These are phyloP conservation scores for Nicotiana rustica DNA, from an alignment of 305 asterid genomes.

Conservation along the genomic window DNA sequence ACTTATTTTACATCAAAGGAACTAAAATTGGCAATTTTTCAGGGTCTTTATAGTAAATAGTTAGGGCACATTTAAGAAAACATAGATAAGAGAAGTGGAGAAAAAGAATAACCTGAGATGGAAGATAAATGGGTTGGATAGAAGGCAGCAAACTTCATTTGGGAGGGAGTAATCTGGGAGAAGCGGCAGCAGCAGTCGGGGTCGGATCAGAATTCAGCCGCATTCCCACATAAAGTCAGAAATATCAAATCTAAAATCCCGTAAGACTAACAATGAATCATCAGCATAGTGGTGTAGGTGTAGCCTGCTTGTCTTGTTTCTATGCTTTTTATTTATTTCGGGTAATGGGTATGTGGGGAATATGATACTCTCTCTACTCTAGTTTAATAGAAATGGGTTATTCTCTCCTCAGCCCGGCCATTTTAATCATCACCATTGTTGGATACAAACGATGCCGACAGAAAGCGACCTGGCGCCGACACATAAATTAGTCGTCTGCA, in stretches of 20 bases:
- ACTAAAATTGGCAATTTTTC: not conserved
- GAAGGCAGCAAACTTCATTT: slow-evolving; percentile 36
- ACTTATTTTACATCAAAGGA: not conserved
- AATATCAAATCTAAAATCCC: not conserved
- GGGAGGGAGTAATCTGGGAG: not conserved
- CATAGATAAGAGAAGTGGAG: not conserved
- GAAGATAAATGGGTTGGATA: slow-evolving; percentile 2
- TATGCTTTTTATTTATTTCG: too few relatives aligned
- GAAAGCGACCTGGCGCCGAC: slow-evolving; percentile 74
- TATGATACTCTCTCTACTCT: not conserved
- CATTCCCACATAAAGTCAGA: slow-evolving; percentile 15
- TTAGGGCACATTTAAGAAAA: not conserved
- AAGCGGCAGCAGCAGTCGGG: too few relatives aligned
- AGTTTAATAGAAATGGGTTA: slow-evolving; percentile 20
- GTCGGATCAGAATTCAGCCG: slow-evolving; percentile 27
- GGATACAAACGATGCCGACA: slow-evolving; percentile 57
- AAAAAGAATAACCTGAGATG: slow-evolving; percentile 28
- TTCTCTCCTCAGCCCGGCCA: not conserved
- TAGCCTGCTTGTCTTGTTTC: too few relatives aligned
- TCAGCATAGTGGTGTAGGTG: too few relatives aligned
- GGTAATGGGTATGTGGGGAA: not conserved
- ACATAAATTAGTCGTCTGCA: slow-evolving; percentile 11
- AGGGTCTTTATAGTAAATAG: not conserved
- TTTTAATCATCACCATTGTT: slow-evolving; percentile 37
- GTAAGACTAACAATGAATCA: not conserved